Base-by-base conservation (phyloP, 441 rosid species). In the Pelargonium hybrid region DNA sequence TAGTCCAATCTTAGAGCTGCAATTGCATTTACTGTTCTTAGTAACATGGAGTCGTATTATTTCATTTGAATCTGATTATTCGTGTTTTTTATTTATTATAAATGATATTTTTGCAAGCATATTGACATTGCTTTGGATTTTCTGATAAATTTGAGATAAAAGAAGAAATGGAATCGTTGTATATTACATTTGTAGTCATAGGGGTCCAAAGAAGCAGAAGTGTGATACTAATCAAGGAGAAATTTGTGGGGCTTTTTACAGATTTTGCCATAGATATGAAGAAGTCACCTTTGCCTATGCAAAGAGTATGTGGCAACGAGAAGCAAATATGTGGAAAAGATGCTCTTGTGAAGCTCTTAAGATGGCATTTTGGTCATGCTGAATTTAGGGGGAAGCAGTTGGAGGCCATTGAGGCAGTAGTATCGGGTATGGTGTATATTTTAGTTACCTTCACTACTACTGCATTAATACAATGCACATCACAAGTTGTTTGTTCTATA, bases 351-450 rank as follows among this genome's bases (percentile, higher is more conserved):
- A 91, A 91, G 88, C 91, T 93, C 50, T 74, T 91, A 80, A 71
- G 97, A 79, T 90, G 97, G 97, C 93, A 94, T 85, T 94, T 94
- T 70, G 97, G 97, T 66, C 80, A 90, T 79, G 78, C 84, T 6
- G 88, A 94, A 76, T 91, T 87, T 71, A 82, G 92, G 80, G 98
- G 87, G 82, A 91, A 83, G 75, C 98, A 94, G 67, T 67, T 94
- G 70, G 96, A 91, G 29, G 98, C 92, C 65, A 94, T 91, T 72
- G 84, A 94, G 77, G 87, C 98, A 62, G 92, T 87, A 65, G 74
- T 90, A 69, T 90, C 93, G 11, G 97, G 98, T 88, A 75, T 26
- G 39, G 11, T 66, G 39, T 34, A 66, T 1, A 34, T 34, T 62
- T 62, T 34, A 9, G 39, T 63, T 63, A 13, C 66, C 10, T 2